Evolutionary conservation across 257 asterid genomes (phyloP), one percentile per base, ranked within the genome.

Genomic region (Solanum appendiculatum): DNA sequence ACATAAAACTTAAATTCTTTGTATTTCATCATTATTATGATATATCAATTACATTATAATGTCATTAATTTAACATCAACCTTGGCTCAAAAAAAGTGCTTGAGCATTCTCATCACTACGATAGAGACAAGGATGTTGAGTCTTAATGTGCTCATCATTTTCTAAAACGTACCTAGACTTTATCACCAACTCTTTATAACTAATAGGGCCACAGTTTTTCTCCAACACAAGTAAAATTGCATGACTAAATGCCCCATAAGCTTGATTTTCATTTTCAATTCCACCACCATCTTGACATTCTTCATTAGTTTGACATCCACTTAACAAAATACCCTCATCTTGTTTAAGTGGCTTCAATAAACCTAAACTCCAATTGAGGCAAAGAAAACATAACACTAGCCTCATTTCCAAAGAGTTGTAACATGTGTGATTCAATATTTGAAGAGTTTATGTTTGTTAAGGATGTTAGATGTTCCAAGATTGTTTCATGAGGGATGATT

Each of bases 241-340:
- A 70, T 93, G 90, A 81, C 94, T 94, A 60, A 94, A 96, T n/a
- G 96, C 96, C 34, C 98, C 98, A 82, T 92, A 96, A 6, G 97
- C 91, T 85, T 86, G 78, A 13, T 85, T 82, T 56, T 88, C 91
- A 13, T 87, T 85, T 54, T 88, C 96, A 54, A 16, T 82, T 34
- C 6, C 86, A 31, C 86, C 87, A 85, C 92, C 94, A 85, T 95
- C 98, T 16, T 93, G 95, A 20, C 98, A 94, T 9, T 93, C 89
- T 89, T 94, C 98, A 20, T 94, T 87, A 23, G 91, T 88, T 85
- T 96, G 94, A 51, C 99, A 96, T 15, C 98, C 99, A 34, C 98
- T 94, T 7, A n/a, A n/a, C n/a, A n/a, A n/a, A n/a, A n/a, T n/a
- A n/a, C n/a, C n/a, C n/a, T n/a, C n/a, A n/a, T n/a, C n/a, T n/a